Percentiles rank a stretch among this genome's conserved stretches.
Conservation (phyloP, 345 rosid species). For the Theobroma cacao region DNA sequence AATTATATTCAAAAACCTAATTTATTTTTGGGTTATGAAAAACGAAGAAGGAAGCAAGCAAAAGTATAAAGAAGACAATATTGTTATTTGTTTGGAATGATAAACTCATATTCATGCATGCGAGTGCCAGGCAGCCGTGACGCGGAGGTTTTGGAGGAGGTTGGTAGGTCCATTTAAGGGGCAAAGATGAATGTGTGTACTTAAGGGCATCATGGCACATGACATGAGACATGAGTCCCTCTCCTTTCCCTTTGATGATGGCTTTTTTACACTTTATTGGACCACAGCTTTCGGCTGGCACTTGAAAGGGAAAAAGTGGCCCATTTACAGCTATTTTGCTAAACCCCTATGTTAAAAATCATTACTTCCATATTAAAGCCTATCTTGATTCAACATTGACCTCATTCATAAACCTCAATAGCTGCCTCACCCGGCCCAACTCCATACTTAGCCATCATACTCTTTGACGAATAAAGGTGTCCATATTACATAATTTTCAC, state of each 20-base stretch:
- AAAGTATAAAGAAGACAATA: neutral
- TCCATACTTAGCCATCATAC: neutral
- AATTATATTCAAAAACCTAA: too few relatives aligned
- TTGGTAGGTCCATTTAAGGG: neutral
- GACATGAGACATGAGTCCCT: neutral
- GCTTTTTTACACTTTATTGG: neutral
- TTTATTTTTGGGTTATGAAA: too few relatives aligned
- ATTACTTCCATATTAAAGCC: neutral
- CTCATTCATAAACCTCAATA: neutral
- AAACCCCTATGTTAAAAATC: neutral
- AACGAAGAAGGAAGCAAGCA: neutral
- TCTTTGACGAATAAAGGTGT: too few relatives aligned
- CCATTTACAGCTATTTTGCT: conserved; percentile 6
- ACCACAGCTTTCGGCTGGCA: conserved; percentile 12
- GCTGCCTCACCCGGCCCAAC: neutral
- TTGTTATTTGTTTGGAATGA: too few relatives aligned
- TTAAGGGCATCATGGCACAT: conserved; percentile 1
- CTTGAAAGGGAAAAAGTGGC: neutral
- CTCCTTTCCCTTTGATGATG: neutral
- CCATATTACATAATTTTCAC: too few relatives aligned
- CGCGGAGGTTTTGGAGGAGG: neutral
- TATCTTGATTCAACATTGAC: neutral
- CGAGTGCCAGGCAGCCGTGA: neutral
- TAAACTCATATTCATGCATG: neutral
- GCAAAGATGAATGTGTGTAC: neutral